These are phyloP conservation scores for Rosa multiflora DNA, from an alignment of 306 rosid genomes.

Conservation along the genomic window DNA sequence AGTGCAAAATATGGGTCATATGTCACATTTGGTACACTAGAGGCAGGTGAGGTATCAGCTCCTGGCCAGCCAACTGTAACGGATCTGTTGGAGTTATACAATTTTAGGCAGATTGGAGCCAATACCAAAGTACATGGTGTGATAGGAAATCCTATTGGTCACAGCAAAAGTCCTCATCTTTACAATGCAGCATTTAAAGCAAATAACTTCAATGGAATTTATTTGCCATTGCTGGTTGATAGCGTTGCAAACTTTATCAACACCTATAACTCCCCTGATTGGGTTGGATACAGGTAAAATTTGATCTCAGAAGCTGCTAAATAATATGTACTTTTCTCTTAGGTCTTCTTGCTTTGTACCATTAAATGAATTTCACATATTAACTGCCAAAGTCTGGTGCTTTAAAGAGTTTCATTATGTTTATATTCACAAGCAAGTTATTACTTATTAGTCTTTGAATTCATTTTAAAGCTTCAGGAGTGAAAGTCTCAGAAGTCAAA, in stretches of 20 bases:
- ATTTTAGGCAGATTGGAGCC: slow-evolving; percentile 55
- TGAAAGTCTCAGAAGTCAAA: not conserved
- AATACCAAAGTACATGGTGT: slow-evolving; percentile 68
- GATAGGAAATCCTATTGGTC: slow-evolving; percentile 68
- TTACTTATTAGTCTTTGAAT: not conserved
- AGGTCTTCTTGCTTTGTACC: not conserved
- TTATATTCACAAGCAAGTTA: not conserved
- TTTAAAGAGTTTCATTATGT: not conserved
- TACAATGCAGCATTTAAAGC: slow-evolving; percentile 62
- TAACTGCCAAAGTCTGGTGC: not conserved
- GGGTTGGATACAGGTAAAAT: slow-evolving; percentile 65
- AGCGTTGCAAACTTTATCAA: slow-evolving; percentile 44
- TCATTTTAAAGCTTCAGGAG: not conserved
- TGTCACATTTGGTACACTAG: slow-evolving; percentile 59
- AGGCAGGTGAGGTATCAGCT: slow-evolving; percentile 49
- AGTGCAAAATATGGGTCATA: slow-evolving; percentile 66
- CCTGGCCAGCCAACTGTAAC: slow-evolving; percentile 59
- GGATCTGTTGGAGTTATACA: slow-evolving; percentile 63
- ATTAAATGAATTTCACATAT: not conserved
- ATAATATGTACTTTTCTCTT: not conserved
- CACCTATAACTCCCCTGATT: slow-evolving; percentile 60
- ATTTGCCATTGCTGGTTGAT: slow-evolving; percentile 66
- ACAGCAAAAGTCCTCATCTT: slow-evolving; percentile 63
- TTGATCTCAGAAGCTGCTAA: slow-evolving; percentile 15
- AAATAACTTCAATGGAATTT: slow-evolving; percentile 58